Base-by-base conservation (phyloP, 108 stramenopile genomes). In the Chaetoceros tenuissimus region DNA sequence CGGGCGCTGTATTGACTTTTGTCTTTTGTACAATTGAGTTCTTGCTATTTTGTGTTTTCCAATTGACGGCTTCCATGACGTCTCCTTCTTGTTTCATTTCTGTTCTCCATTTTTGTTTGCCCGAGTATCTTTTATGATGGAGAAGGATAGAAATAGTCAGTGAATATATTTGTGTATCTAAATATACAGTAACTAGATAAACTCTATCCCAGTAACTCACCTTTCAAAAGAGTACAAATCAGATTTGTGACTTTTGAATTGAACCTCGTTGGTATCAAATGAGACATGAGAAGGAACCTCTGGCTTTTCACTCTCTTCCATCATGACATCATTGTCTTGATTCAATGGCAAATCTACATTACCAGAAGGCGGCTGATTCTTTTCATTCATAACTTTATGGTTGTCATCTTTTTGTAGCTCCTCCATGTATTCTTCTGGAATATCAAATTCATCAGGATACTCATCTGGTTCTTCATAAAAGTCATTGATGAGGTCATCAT, bases 401-500 rank as follows among this genome's bases (percentile, higher is more conserved):
- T 0, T 46, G 22, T 1, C 24, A 24, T 13, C 3, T 44, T 21
- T n/a, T n/a, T n/a, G n/a, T n/a, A n/a, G n/a, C 13, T 48, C 31
- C 20, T 18, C 31, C 40, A 10, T 1, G 29, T 26, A 7, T 19
- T 60, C 48, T 24, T 56, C 43, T 23, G 49, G 46, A 16, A 34
- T 31, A 18, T 63, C 53, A 30, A 30, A 53, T 22, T 69, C 69
- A 10, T 58, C 34, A 17, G 52, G 51, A 27, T 48, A 63, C 48
- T 69, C 72, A n/a, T 60, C 58, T 31, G 24, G n/a, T 7, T 71
- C 66, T 16, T 78, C 69, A 16, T 49, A 46, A 53, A 73, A 79
- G 47, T 82, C 81, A 31, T 73, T 50, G 60, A 82, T 79, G 45
- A 82, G 46, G 3, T 76, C 72, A 50, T 82, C 73, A 23, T 77